Percentiles rank a stretch among this genome's conserved stretches.
Conservation (phyloP, 225 moss, liverwort and hornwort genomes). For the Antitrichia curtipendula region DNA sequence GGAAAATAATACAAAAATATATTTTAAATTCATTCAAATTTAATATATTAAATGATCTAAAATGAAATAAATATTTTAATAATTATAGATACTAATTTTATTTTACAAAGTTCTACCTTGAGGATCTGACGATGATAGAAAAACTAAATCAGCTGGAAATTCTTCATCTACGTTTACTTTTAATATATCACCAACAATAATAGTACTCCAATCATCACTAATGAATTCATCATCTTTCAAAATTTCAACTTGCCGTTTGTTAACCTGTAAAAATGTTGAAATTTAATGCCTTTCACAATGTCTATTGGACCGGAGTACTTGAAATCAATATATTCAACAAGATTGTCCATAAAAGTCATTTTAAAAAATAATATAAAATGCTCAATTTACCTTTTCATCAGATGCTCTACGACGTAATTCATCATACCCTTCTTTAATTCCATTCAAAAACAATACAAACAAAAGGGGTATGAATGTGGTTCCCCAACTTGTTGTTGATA, state of each 20-base stretch:
- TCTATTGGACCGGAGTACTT: neutral
- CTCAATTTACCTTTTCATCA: slow-evolving; percentile 31
- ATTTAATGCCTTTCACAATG: rapidly evolving
- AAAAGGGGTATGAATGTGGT: slow-evolving; percentile 64
- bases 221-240: slow-evolving; percentile 52
- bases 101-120: slow-evolving; percentile 16
- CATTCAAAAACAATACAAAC: slow-evolving; percentile 72
- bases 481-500: slow-evolving; percentile 53
- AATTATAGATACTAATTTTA: neutral
- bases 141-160: slow-evolving; percentile 86
- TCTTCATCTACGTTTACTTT: slow-evolving; percentile 62
- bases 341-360: neutral
- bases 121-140: slow-evolving; percentile 66
- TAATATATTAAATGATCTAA: neutral
- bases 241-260: slow-evolving; percentile 66
- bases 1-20: rapidly evolving
- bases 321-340: no score
- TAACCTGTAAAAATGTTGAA: slow-evolving; percentile 15
- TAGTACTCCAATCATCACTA: slow-evolving; percentile 46
- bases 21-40: no score
- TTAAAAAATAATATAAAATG: neutral
- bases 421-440: slow-evolving; percentile 70
- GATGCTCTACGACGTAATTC: slow-evolving; percentile 57
- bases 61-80: neutral
- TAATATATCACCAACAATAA: slow-evolving; percentile 76